Evolutionary conservation across 2,329 filamentous ascomycete species (phyloP).

Genomic region (Cytospora schulzeri): DNA sequence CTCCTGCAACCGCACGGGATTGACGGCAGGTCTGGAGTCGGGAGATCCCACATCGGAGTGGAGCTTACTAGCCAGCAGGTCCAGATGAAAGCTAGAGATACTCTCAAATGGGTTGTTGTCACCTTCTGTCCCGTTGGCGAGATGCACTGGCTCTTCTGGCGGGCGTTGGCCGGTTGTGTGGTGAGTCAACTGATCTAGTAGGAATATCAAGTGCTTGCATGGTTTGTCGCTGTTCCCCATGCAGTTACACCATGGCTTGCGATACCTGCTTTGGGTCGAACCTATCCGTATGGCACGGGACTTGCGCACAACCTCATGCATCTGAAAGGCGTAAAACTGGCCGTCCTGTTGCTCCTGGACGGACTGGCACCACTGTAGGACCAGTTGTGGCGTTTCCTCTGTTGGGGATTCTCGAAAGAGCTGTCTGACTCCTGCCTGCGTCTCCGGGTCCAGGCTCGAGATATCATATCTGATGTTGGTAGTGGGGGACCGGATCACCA

Average conservation of each 20-base stretch:
- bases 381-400: conserved; percentile 50
- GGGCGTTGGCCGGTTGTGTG: conserved; percentile 45
- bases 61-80: conserved; percentile 54
- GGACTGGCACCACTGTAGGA: conserved; percentile 52
- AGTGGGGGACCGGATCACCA: conserved; percentile 37
- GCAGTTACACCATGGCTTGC: conserved; percentile 52
- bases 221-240: conserved; percentile 37
- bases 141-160: conserved; percentile 25
- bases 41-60: conserved; percentile 48
- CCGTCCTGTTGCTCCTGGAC: conserved; percentile 38
- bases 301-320: conserved; percentile 51
- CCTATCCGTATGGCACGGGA: conserved; percentile 55
- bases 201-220: conserved; percentile 57
- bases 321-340: conserved; percentile 56
- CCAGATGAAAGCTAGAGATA: conserved; percentile 54
- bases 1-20: conserved; percentile 48
- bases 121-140: conserved; percentile 51
- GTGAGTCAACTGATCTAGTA: conserved; percentile 55
- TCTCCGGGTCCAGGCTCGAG: conserved; percentile 41
- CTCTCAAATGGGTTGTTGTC: conserved; percentile 49
- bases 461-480: conserved; percentile 44
- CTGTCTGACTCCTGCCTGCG: conserved; percentile 45
- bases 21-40: conserved; percentile 33
- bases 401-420: conserved; percentile 40
- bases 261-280: conserved; percentile 41